Conservation (phyloP, 2,329 filamentous ascomycete genomes). For the Paraconiothyrium sp. region DNA sequence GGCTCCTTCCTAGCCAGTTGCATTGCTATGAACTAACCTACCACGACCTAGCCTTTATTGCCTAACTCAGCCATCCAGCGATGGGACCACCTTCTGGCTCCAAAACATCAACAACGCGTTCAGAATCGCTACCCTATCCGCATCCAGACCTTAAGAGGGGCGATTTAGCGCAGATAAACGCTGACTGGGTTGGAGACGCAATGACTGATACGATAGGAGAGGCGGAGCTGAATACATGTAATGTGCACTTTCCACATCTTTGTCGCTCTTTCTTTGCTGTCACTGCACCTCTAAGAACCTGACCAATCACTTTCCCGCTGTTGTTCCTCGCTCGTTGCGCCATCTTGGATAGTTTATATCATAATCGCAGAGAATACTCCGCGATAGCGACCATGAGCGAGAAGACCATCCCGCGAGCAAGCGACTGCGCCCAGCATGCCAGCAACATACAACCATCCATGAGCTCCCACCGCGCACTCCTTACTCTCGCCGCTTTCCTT, state of each 20-base stretch:
- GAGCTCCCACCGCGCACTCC: conserved; percentile 7
- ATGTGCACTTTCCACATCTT: background rate
- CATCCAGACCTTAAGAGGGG: background rate
- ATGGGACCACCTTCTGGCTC: background rate
- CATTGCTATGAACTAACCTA: background rate
- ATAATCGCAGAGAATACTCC: background rate
- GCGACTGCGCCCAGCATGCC: background rate
- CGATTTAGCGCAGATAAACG: background rate
- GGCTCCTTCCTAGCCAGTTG: background rate
- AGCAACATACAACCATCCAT: background rate
- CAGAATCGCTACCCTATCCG: background rate
- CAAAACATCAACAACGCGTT: background rate
- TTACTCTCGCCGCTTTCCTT: conserved; percentile 8
- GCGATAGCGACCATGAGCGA: conserved; percentile 1
- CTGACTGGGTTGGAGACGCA: background rate
- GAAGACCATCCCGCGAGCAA: background rate
- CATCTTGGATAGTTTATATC: background rate
- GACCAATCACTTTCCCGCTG: background rate
- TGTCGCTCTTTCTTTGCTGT: background rate
- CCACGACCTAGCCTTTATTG: background rate
- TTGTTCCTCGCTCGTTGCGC: background rate
- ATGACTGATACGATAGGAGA: background rate
- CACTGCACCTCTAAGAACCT: background rate
- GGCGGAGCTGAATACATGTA: background rate
- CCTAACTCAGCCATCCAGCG: background rate